These are phyloP conservation scores for Bassia scoparia DNA, from an alignment of 148 eudicot species.

Conservation along the genomic window DNA sequence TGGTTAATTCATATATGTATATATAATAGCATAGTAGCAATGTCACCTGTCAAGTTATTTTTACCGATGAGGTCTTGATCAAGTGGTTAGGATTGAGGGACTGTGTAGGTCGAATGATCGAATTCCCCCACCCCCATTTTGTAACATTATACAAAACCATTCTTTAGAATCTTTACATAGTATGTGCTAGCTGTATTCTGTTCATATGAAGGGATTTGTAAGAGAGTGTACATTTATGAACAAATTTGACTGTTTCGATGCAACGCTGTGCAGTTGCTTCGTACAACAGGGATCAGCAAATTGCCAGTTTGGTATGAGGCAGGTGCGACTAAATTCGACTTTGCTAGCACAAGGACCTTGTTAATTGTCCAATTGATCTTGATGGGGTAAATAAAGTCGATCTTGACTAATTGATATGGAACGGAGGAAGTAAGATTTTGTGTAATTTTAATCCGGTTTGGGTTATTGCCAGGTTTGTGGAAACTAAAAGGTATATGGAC, in stretches of 20 bases:
- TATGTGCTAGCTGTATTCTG: too few relatives aligned
- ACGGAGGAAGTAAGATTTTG: too few relatives aligned
- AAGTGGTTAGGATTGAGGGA: too few relatives aligned
- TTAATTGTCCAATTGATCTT: conserved; percentile 62
- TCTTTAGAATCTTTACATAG: too few relatives aligned
- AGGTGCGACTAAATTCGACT: conserved; percentile 71
- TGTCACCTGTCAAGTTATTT: too few relatives aligned
- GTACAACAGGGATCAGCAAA: conserved; percentile 66
- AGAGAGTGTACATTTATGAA: neutral
- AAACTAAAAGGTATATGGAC: conserved; percentile 93
- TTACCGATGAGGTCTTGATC: too few relatives aligned
- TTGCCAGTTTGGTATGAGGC: conserved; percentile 96
- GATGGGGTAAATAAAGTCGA: conserved; percentile 57
- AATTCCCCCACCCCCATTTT: too few relatives aligned
- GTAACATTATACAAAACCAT: too few relatives aligned
- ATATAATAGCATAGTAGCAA: too few relatives aligned
- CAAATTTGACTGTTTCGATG: neutral
- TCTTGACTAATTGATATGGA: conserved; percentile 1
- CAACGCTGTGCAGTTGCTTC: conserved; percentile 50
- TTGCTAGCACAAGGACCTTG: conserved; percentile 77
- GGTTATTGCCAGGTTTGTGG: conserved; percentile 58
- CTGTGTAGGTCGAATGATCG: too few relatives aligned
- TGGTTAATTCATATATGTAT: too few relatives aligned
- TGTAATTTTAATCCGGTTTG: neutral
- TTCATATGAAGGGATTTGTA: too few relatives aligned